phyloP scores from a whole-genome alignment of 2,329 filamentous ascomycete genomes.

The Pseudocercospora macadamiae region DNA sequence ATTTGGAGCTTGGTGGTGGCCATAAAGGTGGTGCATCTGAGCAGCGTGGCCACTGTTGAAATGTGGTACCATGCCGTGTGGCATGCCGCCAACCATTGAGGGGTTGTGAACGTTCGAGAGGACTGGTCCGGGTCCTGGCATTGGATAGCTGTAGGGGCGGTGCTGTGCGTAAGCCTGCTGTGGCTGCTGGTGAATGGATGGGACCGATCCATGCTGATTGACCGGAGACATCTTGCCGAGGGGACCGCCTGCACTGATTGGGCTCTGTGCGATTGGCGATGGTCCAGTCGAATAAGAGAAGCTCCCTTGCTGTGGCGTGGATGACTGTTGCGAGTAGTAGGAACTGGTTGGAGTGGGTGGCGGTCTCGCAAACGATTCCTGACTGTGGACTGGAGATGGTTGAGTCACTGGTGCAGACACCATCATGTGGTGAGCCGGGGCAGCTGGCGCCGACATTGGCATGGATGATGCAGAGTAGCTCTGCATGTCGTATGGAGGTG shows the following conservation, averaged over 20 bases:
- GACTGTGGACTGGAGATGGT: conserved; percentile 59
- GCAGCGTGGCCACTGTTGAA: conserved; percentile 65
- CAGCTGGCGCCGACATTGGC: conserved; percentile 58
- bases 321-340: conserved; percentile 60
- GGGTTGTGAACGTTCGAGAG: conserved; percentile 80
- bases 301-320: conserved; percentile 52
- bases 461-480: conserved; percentile 61
- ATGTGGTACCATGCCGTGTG: conserved; percentile 56
- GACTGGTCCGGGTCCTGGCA: conserved; percentile 69
- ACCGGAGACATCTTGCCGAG: conserved; percentile 58
- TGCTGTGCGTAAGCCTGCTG: conserved; percentile 48
- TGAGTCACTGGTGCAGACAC: conserved; percentile 35
- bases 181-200: conserved; percentile 50
- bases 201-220: conserved; percentile 47
- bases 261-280: conserved; percentile 54
- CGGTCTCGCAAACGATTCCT: conserved; percentile 61
- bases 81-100: conserved; percentile 58
- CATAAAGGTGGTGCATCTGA: conserved; percentile 69
- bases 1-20: conserved; percentile 50
- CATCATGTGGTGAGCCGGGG: conserved; percentile 48
- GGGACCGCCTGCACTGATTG: conserved; percentile 50
- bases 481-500: conserved; percentile 68
- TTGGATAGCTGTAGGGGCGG: conserved; percentile 58
- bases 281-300: conserved; percentile 55
- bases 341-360: conserved; percentile 65